phyloP scores from a whole-genome alignment of 805 yeast genomes.

The Candida boleticola region DNA sequence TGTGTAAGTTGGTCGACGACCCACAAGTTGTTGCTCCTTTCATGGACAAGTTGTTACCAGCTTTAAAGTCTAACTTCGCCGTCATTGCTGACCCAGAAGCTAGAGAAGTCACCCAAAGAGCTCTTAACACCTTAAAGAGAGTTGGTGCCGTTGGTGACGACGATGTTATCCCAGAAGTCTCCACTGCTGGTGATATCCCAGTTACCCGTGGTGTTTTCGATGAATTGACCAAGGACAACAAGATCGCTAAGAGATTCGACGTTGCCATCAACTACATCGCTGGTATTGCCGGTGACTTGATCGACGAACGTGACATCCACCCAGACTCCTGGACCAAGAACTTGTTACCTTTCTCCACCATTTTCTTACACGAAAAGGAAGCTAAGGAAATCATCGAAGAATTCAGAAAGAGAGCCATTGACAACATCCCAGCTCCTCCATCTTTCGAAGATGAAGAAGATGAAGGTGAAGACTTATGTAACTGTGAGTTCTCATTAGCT shows the following conservation, averaged over 20 bases:
- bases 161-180: slow-evolving; percentile 92
- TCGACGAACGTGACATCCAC: slow-evolving; percentile 93
- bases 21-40: slow-evolving; percentile 99
- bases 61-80: slow-evolving; percentile 88
- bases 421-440: slow-evolving; percentile 97
- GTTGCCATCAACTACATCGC: slow-evolving; percentile 80
- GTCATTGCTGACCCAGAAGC: slow-evolving; percentile 99
- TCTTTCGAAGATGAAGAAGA: slow-evolving; percentile 94
- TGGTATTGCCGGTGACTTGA: slow-evolving; percentile 97
- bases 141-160: slow-evolving; percentile 94
- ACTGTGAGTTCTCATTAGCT: slow-evolving; percentile 99
- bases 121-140: slow-evolving; percentile 95
- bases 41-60: slow-evolving; percentile 92
- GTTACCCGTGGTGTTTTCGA: slow-evolving; percentile 84
- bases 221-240: slow-evolving; percentile 65
- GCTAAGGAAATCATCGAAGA: slow-evolving; percentile 85
- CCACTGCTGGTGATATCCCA: slow-evolving; percentile 95
- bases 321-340: slow-evolving; percentile 88
- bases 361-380: slow-evolving; percentile 90
- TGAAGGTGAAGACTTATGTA: slow-evolving; percentile 99
- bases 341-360: slow-evolving; percentile 91
- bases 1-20: slow-evolving; percentile 99
- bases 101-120: slow-evolving; percentile 97
- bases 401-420: slow-evolving; percentile 94
- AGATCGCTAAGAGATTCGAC: slow-evolving; percentile 74